Base-by-base conservation (phyloP, 164 flowering plant genomes). In the Tetracentron sinense region DNA sequence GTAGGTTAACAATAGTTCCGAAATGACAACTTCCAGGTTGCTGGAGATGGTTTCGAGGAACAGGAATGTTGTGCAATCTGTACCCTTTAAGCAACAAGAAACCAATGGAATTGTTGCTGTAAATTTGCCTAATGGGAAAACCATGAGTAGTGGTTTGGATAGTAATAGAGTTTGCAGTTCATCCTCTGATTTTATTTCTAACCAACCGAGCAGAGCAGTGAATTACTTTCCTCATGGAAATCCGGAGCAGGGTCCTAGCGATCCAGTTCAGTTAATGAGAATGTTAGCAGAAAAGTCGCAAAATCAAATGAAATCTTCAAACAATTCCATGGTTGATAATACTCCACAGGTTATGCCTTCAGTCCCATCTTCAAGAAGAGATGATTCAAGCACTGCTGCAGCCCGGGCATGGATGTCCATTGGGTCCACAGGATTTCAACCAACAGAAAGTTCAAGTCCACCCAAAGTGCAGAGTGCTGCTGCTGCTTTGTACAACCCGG, bases 381-480 rank as follows among this genome's bases (percentile, higher is more conserved):
- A 80, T 47, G 84, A 80, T 68, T 66, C 84, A 33, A 63, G 51
- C 62, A 79, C 81, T 67, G 88, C 86, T 27, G 89, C 93, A 66
- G 86, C 93, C 6, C 84, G 81, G 52, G 83, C 88, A 26, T 89
- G 96, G 94, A 89, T 87, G 94, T 83, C 91, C 19, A 62, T 81
- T 25, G 96, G 96, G 27, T 72, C 84, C 58, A 78, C 72, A 58
- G 83, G 78, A 15, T 67, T 72, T 48, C 83, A 67, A 74, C 76
- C 65, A 2, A 29, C 68, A 12, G 88, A 86, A 64, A 76, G 61
- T 60, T 42, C 76, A 29, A 66, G 38, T 30, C 28, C 52, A 7
- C 75, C 65, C 31, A 76, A 72, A 62, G 78, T 61, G 74, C 88
- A 82, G 69, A 80, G 81, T 50, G 74, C 85, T 63, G 84, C 83